These are phyloP conservation scores for Trypanosoma cruzi DNA, from an alignment of 208 protist species.

Conservation along the genomic window DNA sequence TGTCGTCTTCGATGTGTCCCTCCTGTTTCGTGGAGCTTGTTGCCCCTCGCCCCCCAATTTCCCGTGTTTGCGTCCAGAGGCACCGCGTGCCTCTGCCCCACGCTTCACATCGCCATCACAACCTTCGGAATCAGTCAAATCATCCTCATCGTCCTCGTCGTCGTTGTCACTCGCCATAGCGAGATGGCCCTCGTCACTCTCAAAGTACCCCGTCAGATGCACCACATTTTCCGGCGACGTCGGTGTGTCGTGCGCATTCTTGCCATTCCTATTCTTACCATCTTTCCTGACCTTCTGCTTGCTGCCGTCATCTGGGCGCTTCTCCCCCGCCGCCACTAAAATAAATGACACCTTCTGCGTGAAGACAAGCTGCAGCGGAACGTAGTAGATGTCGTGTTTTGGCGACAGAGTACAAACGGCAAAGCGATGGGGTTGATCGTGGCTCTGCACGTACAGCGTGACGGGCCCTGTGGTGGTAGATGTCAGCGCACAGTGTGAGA, in stretches of 20 bases:
- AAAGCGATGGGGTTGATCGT: slow-evolving; percentile 53
- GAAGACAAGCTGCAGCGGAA: slow-evolving; percentile 76
- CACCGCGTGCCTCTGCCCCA: background rate
- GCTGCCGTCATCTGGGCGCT: background rate
- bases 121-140: background rate
- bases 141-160: slow-evolving; percentile 18
- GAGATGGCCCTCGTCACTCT: slow-evolving; percentile 41
- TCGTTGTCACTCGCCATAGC: slow-evolving; percentile 30
- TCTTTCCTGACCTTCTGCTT: background rate
- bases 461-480: slow-evolving; percentile 33
- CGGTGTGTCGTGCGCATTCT: background rate
- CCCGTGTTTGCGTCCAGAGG: background rate
- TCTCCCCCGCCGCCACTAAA: slow-evolving; percentile 34
- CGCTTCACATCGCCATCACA: slow-evolving; percentile 32
- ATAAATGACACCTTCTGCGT: slow-evolving; percentile 59
- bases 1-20: too few relatives aligned
- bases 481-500: slow-evolving; percentile 78
- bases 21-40: background rate
- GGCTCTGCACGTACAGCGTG: slow-evolving; percentile 73
- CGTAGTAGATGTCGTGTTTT: slow-evolving; percentile 44
- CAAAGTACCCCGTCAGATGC: slow-evolving; percentile 82
- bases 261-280: slow-evolving; percentile 1
- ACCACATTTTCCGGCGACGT: slow-evolving; percentile 27
- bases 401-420: slow-evolving; percentile 63
- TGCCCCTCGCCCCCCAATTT: background rate